Evolutionary conservation across 2,329 filamentous ascomycete species (phyloP), one percentile per base, ranked within the genome.

Genomic region (Dichotomopilus funicola): DNA sequence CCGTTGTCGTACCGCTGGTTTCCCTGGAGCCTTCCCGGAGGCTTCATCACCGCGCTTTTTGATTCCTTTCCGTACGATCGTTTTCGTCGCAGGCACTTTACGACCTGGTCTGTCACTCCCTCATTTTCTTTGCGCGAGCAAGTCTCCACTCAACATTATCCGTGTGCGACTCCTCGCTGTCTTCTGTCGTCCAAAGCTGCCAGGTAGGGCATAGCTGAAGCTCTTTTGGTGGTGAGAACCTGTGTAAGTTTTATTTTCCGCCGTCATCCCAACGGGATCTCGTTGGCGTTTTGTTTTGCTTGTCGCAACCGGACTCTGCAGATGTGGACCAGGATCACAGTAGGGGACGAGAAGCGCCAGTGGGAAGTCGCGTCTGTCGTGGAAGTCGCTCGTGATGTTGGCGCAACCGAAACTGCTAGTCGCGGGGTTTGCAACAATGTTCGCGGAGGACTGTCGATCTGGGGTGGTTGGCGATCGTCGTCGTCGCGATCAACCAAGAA

Each of bases 61-160:
- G 19, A 27, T 5, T 47, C 49, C 36, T 38, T 58, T 58, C 50
- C 11, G 46, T 53, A 56, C 57, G 27, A 49, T 54, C 51, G 19
- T 37, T 59, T 55, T 45, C 34, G 31, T 36, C 52, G 53, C 53
- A 38, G 38, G 34, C 49, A 13, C 41, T 33, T 53, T 51, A 31
- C 41, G 53, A 54, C 11, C 9, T 7, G 44, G 49, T 42, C 10
- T 27, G 10, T 40, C 8, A 9, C 31, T 45, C 49, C n/a, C 13
- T 54, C 49, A 33, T 49, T 58, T 51, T 27, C 51, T 61, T 57
- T 54, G 51, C 47, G 43, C 46, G 59, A 61, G 57, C 61, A 56
- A 61, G 59, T 59, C 61, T 61, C 61, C 56, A 54, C 56, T 53
- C n/a, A 27, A 27, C 19, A 27, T 13, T 35, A 42, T 46, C 45